phyloP scores from a whole-genome alignment of 129 eudicot genomes.

The Helianthus tuberosus region DNA sequence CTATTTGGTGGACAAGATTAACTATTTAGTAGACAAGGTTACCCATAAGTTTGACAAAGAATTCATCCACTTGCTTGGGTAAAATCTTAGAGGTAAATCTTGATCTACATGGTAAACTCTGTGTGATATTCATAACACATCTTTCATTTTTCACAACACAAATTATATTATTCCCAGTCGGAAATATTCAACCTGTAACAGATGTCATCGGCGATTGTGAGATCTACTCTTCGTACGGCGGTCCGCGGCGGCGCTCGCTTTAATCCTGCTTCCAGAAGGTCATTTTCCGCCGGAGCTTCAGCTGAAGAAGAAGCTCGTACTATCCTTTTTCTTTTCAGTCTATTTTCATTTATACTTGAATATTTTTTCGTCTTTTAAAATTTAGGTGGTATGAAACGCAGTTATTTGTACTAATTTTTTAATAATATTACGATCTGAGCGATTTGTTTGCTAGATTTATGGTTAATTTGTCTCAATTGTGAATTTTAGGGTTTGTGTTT shows the following conservation, averaged over 20 bases:
- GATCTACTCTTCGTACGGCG: slow-evolving; percentile 71
- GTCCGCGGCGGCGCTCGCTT: slow-evolving; percentile 57
- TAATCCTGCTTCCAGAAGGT: slow-evolving; percentile 47
- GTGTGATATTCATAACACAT: too few relatives aligned
- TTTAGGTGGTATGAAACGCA: neutral
- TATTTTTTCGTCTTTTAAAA: neutral
- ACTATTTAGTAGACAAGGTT: too few relatives aligned
- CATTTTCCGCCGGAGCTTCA: slow-evolving; percentile 37
- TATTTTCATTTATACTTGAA: neutral
- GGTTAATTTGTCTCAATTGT: slow-evolving; percentile 1
- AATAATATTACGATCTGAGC: neutral
- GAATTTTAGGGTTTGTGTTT: slow-evolving; percentile 13
- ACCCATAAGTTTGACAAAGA: too few relatives aligned
- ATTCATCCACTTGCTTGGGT: too few relatives aligned
- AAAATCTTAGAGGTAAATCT: too few relatives aligned
- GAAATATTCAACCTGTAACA: slow-evolving; percentile 8
- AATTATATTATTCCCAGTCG: neutral
- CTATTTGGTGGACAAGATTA: too few relatives aligned
- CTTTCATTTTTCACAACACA: too few relatives aligned
- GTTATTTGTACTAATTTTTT: neutral
- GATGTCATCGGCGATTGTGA: slow-evolving; percentile 80
- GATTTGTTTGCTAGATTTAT: slow-evolving; percentile 18
- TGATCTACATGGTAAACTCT: too few relatives aligned
- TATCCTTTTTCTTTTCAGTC: slow-evolving; percentile 5
- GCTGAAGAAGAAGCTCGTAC: slow-evolving; percentile 32